Evolutionary conservation across 2,329 filamentous ascomycete genomes (phyloP).

Genomic region (Venturia nashicola): DNA sequence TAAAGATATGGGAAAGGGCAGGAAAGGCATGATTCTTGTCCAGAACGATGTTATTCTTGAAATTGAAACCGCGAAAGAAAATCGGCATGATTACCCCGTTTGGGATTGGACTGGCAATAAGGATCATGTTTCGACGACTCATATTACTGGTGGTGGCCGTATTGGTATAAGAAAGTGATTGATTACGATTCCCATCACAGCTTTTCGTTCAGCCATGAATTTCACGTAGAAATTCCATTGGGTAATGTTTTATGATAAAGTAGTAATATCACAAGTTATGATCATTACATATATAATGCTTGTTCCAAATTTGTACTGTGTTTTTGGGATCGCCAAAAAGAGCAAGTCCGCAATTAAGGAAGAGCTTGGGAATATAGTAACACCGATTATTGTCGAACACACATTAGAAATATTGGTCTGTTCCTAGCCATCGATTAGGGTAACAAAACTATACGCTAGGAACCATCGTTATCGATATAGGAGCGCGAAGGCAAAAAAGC

Average conservation of each 20-base stretch:
- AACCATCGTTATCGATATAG: neutral
- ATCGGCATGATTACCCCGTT: neutral
- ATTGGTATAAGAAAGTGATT: neutral
- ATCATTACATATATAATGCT: neutral
- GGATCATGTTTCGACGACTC: neutral
- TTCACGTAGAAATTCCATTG: neutral
- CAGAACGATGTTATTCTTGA: neutral
- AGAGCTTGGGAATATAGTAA: neutral
- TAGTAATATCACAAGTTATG: neutral
- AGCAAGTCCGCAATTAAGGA: neutral
- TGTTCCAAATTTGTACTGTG: too few relatives aligned
- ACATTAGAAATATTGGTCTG: neutral
- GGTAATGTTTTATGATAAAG: neutral
- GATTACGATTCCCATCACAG: neutral
- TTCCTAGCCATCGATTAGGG: neutral
- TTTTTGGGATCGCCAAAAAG: too few relatives aligned
- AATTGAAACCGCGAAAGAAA: neutral
- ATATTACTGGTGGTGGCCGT: neutral
- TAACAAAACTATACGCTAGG: neutral
- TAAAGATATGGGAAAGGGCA: neutral
- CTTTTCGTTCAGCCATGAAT: neutral
- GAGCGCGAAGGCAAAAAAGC: neutral
- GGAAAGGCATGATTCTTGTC: neutral
- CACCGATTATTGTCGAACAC: neutral
- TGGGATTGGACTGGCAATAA: neutral